phyloP scores from a whole-genome alignment of 2,329 filamentous ascomycete species.

The Diaporthe longicolla region DNA sequence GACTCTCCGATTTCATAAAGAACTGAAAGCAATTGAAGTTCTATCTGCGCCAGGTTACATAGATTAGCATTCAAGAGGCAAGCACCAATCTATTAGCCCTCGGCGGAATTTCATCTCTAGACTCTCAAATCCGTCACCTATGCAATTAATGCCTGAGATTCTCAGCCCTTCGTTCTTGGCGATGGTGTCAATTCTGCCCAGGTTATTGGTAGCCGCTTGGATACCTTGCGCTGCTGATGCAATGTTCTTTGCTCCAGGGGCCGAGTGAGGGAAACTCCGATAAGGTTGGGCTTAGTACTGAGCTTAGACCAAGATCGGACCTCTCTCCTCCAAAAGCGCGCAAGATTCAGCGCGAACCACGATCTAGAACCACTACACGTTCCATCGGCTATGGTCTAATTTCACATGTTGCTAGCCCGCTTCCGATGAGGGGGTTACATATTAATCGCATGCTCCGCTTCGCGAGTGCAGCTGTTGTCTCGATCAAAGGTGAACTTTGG shows the following conservation, averaged over 20 bases:
- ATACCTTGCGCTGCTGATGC: no score
- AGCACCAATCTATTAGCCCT: no score
- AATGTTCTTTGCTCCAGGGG: no score
- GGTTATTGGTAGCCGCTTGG: no score
- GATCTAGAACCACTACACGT: neutral
- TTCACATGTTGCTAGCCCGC: neutral
- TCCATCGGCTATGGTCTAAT: neutral
- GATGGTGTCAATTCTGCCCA: no score
- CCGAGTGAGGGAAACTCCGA: neutral
- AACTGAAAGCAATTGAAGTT: no score
- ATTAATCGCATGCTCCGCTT: neutral
- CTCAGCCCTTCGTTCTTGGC: neutral
- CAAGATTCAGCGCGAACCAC: neutral
- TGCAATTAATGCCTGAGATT: neutral
- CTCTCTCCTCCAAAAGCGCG: neutral
- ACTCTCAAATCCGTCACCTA: neutral
- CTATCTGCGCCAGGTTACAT: no score
- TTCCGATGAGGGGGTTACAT: neutral
- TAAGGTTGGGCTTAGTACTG: neutral
- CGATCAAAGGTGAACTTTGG: neutral
- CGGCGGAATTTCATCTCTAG: no score
- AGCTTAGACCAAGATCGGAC: slow-evolving; percentile 5
- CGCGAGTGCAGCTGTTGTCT: neutral
- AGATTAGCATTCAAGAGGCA: no score
- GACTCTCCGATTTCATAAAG: no score